Conservation (phyloP, 768 basidiomycete species). For the Phylloporus sp. region DNA sequence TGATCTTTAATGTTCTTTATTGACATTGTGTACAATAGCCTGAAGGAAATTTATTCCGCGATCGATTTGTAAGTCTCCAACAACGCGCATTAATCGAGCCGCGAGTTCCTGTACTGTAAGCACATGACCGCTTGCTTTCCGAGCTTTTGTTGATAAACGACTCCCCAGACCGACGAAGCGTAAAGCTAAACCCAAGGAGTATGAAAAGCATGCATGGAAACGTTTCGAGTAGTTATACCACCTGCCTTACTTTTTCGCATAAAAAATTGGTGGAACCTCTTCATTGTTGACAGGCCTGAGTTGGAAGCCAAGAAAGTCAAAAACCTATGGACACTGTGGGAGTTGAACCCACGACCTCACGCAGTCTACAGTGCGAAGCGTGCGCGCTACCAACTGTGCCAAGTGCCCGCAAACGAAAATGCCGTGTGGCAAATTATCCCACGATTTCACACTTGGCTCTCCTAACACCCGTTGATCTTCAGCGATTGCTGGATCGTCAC, state of each 20-base stretch:
- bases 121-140: conserved; percentile 21
- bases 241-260: neutral
- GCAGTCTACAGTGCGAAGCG: conserved; percentile 49
- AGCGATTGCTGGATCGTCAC: neutral
- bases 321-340: conserved; percentile 33
- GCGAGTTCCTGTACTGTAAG: conserved; percentile 70
- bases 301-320: neutral
- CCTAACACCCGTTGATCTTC: neutral
- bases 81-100: conserved; percentile 87
- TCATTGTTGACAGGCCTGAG: no score
- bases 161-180: conserved; percentile 24
- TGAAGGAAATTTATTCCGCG: conserved; percentile 90
- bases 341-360: conserved; percentile 58
- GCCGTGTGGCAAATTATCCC: neutral
- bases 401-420: conserved; percentile 37
- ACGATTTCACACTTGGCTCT: neutral
- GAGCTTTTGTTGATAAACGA: neutral
- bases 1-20: neutral
- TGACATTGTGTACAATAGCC: conserved; percentile 46
- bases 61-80: conserved; percentile 84
- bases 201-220: conserved; percentile 81
- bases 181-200: conserved; percentile 53
- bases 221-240: conserved; percentile 45
- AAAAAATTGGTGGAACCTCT: neutral
- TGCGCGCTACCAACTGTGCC: conserved; percentile 60